phyloP scores from a whole-genome alignment of 176 grass and related monocot species.

The Aegilops tauschii region DNA sequence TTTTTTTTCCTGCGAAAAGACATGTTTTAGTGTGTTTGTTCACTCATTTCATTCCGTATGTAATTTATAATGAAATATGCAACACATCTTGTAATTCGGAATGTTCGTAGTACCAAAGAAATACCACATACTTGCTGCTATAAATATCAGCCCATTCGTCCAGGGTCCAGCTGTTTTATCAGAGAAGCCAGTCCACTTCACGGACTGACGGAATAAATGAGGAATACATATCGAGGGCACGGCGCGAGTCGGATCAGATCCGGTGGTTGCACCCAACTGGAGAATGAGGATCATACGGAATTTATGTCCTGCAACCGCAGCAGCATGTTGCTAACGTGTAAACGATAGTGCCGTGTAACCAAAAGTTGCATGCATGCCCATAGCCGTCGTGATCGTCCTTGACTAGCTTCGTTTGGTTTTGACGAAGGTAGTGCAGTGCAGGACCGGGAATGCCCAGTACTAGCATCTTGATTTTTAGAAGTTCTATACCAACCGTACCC shows the following conservation, averaged over 20 bases:
- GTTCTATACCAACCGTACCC: not conserved
- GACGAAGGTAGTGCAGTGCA: not conserved
- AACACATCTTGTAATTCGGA: no score
- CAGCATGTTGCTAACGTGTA: not conserved
- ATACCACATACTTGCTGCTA: not conserved
- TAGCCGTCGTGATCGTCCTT: not conserved
- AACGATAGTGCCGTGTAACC: not conserved
- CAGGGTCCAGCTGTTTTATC: no score
- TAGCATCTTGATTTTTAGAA: no score
- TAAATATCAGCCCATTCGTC: no score
- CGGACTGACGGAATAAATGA: not conserved
- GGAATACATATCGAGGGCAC: not conserved
- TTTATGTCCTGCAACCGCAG: not conserved
- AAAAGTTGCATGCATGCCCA: not conserved
- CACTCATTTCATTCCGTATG: no score
- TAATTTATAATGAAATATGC: no score
- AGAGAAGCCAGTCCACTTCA: not conserved
- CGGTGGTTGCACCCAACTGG: constrained; percentile 12
- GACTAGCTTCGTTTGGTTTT: not conserved
- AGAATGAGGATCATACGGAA: not conserved
- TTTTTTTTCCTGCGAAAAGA: no score
- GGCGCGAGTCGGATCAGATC: not conserved
- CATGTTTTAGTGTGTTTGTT: no score
- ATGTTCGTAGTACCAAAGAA: not conserved
- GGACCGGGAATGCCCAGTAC: not conserved